Percentiles rank a stretch among this genome's conserved stretches.
phyloP scores from a whole-genome alignment of 257 asterid genomes.

The Rhazya stricta region DNA sequence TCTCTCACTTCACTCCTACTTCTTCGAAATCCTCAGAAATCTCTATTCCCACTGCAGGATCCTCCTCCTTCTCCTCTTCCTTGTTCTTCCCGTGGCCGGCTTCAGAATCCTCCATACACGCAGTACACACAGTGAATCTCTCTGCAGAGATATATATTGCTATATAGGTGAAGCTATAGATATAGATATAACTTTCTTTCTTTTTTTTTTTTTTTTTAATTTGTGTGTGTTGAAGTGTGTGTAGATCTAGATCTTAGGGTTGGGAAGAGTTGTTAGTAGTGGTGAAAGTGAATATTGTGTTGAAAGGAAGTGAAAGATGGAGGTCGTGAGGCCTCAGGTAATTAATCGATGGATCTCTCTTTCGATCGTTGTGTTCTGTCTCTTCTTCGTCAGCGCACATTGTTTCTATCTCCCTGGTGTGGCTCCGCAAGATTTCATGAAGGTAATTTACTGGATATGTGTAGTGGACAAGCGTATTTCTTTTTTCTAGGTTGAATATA shows the following conservation, averaged over 20 bases:
- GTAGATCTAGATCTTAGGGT: slow-evolving; percentile 28
- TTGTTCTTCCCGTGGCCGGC: slow-evolving; percentile 26
- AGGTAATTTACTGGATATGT: slow-evolving; percentile 26
- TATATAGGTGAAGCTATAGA: not conserved
- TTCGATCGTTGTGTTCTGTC: slow-evolving; percentile 23
- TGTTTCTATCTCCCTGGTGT: slow-evolving; percentile 85
- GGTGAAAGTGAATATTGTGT: slow-evolving; percentile 5
- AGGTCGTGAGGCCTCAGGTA: slow-evolving; percentile 40
- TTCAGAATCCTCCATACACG: not conserved
- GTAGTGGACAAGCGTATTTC: not conserved
- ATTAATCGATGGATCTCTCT: slow-evolving; percentile 32
- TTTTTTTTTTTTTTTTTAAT: too few species aligned
- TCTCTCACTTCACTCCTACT: not conserved
- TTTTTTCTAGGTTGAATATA: not conserved
- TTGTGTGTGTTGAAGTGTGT: not conserved
- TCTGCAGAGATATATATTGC: not conserved
- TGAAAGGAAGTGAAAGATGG: slow-evolving; percentile 27
- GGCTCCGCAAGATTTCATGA: slow-evolving; percentile 79
- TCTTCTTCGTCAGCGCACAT: slow-evolving; percentile 38
- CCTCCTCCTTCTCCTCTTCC: slow-evolving; percentile 10
- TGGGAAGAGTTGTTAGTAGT: not conserved
- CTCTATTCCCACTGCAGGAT: not conserved
- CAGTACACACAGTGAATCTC: not conserved
- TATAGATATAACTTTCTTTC: not conserved
- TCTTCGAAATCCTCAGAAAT: not conserved